phyloP scores from a whole-genome alignment of 2,329 filamentous ascomycete species.

The Neoscytalidium dimidiatum region DNA sequence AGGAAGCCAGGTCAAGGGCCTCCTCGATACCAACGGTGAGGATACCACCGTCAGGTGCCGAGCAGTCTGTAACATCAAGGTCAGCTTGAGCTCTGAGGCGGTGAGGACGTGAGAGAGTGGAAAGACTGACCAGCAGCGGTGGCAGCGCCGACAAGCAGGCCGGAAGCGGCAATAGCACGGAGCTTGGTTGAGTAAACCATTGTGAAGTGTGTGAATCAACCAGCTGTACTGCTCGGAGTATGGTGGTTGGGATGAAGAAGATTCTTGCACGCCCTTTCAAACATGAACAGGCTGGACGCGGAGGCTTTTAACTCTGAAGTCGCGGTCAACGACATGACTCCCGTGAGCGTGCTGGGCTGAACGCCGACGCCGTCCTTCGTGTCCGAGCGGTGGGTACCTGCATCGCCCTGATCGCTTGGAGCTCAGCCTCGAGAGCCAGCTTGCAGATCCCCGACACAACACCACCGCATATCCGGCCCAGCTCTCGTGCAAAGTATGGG shows the following conservation, averaged over 20 bases:
- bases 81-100: background rate
- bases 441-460: background rate
- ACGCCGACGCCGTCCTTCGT: background rate
- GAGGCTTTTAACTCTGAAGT: conserved; percentile 4
- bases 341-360: background rate
- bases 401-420: conserved; percentile 7
- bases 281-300: background rate
- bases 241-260: conserved; percentile 10
- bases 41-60: background rate
- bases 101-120: background rate
- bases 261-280: conserved; percentile 8
- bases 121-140: conserved; percentile 1
- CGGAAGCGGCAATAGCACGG: conserved; percentile 11
- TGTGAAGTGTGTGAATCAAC: background rate
- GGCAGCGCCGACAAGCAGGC: conserved; percentile 1
- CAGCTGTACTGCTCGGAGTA: background rate
- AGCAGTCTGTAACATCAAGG: background rate
- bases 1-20: background rate
- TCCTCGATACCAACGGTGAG: conserved; percentile 3
- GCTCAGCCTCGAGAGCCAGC: background rate
- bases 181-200: conserved; percentile 13
- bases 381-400: conserved; percentile 10
- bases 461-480: background rate
- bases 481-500: conserved; percentile 2
- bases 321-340: conserved; percentile 9